Evolutionary conservation across 768 basidiomycete genomes (phyloP).

Genomic region (Brasilioporus rufonigricans): DNA sequence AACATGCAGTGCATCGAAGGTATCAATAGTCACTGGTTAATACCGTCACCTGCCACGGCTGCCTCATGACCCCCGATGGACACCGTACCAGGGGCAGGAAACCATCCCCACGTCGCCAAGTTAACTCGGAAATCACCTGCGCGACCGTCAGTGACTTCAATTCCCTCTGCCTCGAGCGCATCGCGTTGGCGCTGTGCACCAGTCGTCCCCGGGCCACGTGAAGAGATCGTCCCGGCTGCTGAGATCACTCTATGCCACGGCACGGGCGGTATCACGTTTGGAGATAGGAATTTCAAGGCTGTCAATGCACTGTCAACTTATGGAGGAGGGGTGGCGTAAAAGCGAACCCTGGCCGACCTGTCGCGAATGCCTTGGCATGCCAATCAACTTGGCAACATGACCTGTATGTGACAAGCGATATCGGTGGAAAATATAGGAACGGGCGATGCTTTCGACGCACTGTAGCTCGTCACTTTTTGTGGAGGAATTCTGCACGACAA

Average conservation of each 20-base stretch:
- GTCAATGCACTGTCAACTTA: not conserved
- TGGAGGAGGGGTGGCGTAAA: not conserved
- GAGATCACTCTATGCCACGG: slow-evolving; percentile 83
- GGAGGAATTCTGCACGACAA: slow-evolving; percentile 48
- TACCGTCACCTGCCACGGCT: not conserved
- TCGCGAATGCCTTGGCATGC: slow-evolving; percentile 75
- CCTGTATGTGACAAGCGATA: slow-evolving; percentile 39
- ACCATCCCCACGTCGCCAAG: slow-evolving; percentile 63
- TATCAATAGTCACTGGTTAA: not conserved
- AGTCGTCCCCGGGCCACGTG: slow-evolving; percentile 77
- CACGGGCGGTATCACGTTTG: slow-evolving; percentile 58
- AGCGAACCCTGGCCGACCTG: slow-evolving; percentile 78
- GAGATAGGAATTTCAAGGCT: slow-evolving; percentile 79
- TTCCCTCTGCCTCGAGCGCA: slow-evolving; percentile 76
- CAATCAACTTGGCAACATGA: slow-evolving; percentile 76
- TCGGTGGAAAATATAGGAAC: not conserved
- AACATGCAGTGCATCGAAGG: not conserved
- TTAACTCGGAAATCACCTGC: slow-evolving; percentile 60
- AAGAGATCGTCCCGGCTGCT: slow-evolving; percentile 71
- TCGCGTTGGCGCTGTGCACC: slow-evolving; percentile 76
- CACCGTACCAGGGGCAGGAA: slow-evolving; percentile 41
- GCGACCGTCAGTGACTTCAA: slow-evolving; percentile 63
- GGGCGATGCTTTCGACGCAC: slow-evolving; percentile 33
- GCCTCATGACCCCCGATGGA: slow-evolving; percentile 13
- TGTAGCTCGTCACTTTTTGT: slow-evolving; percentile 72